phyloP scores from a whole-genome alignment of 805 yeast species.

The Saccharomycopsis vini region DNA sequence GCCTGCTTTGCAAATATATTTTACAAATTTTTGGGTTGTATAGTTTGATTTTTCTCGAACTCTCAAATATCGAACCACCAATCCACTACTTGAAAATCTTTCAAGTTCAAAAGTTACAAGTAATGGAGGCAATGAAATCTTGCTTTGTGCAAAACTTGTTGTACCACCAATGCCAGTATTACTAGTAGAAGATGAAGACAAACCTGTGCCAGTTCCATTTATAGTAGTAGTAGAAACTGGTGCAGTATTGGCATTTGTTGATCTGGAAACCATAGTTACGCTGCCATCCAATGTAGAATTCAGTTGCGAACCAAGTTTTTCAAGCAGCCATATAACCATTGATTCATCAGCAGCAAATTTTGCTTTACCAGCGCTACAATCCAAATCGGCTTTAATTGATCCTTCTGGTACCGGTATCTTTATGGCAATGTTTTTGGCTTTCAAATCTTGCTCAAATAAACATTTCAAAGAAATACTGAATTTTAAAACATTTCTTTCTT shows the following conservation, averaged over 20 bases:
- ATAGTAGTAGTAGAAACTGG: no score
- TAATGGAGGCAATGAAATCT: slow-evolving; percentile 70
- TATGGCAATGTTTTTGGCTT: slow-evolving; percentile 56
- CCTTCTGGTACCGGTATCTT: slow-evolving; percentile 64
- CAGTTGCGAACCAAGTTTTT: slow-evolving; percentile 56
- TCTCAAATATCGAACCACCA: slow-evolving; percentile 62
- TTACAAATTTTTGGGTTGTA: slow-evolving; percentile 79
- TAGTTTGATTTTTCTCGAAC: slow-evolving; percentile 54
- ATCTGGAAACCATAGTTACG: no score
- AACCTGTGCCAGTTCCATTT: no score
- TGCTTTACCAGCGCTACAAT: slow-evolving; percentile 54
- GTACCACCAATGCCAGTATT: no score
- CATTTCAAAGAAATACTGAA: slow-evolving; percentile 57
- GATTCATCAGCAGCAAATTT: slow-evolving; percentile 60
- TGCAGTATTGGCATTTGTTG: no score
- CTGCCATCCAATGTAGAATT: slow-evolving; percentile 45
- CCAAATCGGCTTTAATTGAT: slow-evolving; percentile 38
- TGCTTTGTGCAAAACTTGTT: no score
- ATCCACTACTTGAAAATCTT: slow-evolving; percentile 72
- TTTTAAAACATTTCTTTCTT: slow-evolving; percentile 39
- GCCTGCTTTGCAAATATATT: slow-evolving; percentile 68
- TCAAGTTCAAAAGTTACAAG: slow-evolving; percentile 57
- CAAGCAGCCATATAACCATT: slow-evolving; percentile 59
- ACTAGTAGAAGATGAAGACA: no score
- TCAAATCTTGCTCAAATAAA: slow-evolving; percentile 44